phyloP scores from a whole-genome alignment of 169 alveolate genomes.

The Pseudocohnilembus persalinus region DNA sequence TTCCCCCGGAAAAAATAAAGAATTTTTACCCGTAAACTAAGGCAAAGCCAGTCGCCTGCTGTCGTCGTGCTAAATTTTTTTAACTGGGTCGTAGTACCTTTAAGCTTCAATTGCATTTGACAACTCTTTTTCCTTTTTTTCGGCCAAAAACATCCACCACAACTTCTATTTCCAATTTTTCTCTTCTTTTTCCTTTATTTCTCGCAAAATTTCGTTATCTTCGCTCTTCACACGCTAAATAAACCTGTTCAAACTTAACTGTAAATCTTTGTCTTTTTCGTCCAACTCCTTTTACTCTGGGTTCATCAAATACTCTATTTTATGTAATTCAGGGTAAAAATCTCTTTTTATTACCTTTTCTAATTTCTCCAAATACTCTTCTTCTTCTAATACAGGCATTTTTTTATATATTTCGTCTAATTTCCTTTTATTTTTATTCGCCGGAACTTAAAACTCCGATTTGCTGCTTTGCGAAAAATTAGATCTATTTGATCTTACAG shows the following conservation, averaged over 20 bases:
- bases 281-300: background rate
- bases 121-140: background rate
- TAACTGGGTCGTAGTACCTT: background rate
- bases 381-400: constrained; percentile 19
- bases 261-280: background rate
- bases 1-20: background rate
- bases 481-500: too few relatives aligned
- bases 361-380: constrained; percentile 7
- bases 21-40: background rate
- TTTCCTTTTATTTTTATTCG: too few relatives aligned
- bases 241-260: background rate
- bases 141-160: constrained; percentile 23
- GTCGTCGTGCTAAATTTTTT: background rate
- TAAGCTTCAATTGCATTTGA: background rate
- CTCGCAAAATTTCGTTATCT: constrained; percentile 7
- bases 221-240: background rate
- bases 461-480: too few relatives aligned
- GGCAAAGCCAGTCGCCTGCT: background rate
- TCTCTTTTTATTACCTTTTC: background rate
- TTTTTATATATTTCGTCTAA: too few relatives aligned
- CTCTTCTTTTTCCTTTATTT: constrained; percentile 18
- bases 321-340: constrained; percentile 2
- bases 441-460: too few relatives aligned
- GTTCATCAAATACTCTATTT: too few relatives aligned
- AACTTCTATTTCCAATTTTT: constrained; percentile 2